Base-by-base conservation (phyloP, 148 eudicot genomes). In the Oxyria digyna region DNA sequence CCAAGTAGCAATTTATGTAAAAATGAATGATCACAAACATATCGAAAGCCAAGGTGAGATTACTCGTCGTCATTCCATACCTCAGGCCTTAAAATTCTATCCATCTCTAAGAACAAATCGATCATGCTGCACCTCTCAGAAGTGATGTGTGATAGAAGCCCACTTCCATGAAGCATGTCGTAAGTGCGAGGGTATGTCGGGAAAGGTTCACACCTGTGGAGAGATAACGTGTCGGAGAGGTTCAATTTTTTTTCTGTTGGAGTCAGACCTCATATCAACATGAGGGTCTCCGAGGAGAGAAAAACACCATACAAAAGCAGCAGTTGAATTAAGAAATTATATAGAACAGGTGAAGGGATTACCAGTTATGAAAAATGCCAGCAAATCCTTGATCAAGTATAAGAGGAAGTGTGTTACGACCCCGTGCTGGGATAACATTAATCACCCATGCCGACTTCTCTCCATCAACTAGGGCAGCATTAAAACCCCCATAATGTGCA, bases 371-470 rank as follows among this genome's bases (percentile, higher is more conserved):
- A 45, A 66, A 35, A 12, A 66, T 38, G 31, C 69, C 46, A 35
- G 69, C 69, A 38, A 66, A 66, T 37, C 69, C 69, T 59, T 66
- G 69, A 66, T 66, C 69, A 66, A 66, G 42, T 66, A 66, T 38
- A 37, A 66, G 21, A 66, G 69, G 69, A 66, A 66, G 69, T 8
- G 69, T 66, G 46, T 66, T 66, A 13, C 42, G 69, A 29, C 13
- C 29, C 69, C 69, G 27, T 10, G 38, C 27, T 66, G 69, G 69
- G 7, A 66, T 41, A 66, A 66, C 69, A 66, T 66, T 66, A 45
- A 66, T 66, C 42, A 66, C 43, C 69, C 69, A 66, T 1, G 69
- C 69, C 2, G 46, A 40, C 46, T 37, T 66, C 69, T 38, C 38
- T 20, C 21, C 23, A 63, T 41, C 27, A 37, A 66, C 15, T 37